phyloP scores from a whole-genome alignment of 2,329 filamentous ascomycete genomes.

The Acarospora socialis region DNA sequence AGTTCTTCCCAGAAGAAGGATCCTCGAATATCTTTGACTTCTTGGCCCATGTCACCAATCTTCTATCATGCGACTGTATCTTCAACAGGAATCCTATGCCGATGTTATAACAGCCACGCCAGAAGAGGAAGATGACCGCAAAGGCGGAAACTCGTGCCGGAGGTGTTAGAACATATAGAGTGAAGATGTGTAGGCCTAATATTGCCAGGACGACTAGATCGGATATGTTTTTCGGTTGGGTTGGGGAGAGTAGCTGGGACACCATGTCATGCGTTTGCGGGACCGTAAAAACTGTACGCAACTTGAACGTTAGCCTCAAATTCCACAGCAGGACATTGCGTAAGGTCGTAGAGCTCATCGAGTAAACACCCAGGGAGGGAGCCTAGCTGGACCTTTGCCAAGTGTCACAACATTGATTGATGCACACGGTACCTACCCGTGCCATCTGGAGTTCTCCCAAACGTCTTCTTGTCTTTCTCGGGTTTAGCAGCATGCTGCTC shows the following conservation, averaged over 20 bases:
- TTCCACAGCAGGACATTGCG: constrained; percentile 6
- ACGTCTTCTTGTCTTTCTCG: constrained; percentile 58
- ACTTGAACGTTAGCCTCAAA: constrained; percentile 4
- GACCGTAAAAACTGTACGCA: constrained; percentile 75
- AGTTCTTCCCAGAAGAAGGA: constrained; percentile 66
- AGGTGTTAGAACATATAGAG: constrained; percentile 58
- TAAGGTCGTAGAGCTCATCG: too few species aligned
- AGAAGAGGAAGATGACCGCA: constrained; percentile 75
- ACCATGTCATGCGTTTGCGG: constrained; percentile 98
- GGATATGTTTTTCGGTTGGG: constrained; percentile 87
- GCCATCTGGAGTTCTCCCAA: constrained; percentile 79
- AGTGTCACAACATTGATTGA: too few species aligned
- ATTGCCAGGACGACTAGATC: constrained; percentile 69
- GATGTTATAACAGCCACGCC: constrained; percentile 82
- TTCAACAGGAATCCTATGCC: constrained; percentile 85
- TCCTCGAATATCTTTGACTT: constrained; percentile 77
- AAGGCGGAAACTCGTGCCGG: constrained; percentile 61
- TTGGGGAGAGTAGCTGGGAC: constrained; percentile 85
- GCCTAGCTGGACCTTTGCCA: too few species aligned
- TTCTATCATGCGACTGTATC: constrained; percentile 77
- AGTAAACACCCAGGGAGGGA: too few species aligned
- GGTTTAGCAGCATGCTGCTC: constrained; percentile 33
- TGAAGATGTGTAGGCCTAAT: constrained; percentile 57
- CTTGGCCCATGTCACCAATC: constrained; percentile 74
- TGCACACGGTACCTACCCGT: constrained; percentile 72